A percentile compares a stretch with the other conserved stretches of the same genome.
phyloP scores from a whole-genome alignment of 306 rosid species.

The Luffa aegyptiaca region DNA sequence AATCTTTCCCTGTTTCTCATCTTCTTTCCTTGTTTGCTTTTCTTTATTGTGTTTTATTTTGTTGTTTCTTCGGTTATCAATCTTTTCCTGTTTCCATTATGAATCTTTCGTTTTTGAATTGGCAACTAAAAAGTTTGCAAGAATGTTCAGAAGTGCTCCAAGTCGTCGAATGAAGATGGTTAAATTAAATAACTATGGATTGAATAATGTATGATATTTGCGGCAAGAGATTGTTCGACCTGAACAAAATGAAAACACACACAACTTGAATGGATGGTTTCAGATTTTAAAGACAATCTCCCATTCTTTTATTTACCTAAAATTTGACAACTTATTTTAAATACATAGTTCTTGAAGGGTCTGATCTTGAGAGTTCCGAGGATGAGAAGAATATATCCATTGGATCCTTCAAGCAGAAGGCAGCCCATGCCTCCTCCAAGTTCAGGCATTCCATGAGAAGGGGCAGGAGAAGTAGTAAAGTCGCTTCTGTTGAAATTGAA shows the following conservation, averaged over 20 bases:
- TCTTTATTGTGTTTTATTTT: too few relatives aligned
- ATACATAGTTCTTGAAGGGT: slow-evolving; percentile 11
- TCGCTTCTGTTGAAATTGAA: slow-evolving; percentile 65
- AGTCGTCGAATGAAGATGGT: background rate
- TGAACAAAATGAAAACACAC: background rate
- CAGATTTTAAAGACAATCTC: background rate
- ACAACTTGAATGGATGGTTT: background rate
- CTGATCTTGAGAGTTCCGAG: slow-evolving; percentile 22
- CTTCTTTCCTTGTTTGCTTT: background rate
- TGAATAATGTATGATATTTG: background rate
- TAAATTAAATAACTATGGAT: background rate
- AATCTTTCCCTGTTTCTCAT: background rate
- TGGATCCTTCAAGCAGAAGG: slow-evolving; percentile 53
- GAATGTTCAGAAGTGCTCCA: background rate
- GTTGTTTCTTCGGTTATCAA: background rate
- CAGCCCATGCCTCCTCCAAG: slow-evolving; percentile 52
- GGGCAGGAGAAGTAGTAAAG: slow-evolving; percentile 73
- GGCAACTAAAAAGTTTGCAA: background rate
- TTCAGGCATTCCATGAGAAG: slow-evolving; percentile 51
- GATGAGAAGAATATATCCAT: slow-evolving; percentile 33
- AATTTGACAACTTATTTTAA: background rate
- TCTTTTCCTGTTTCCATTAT: background rate
- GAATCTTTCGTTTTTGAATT: background rate
- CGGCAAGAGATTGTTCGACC: background rate
- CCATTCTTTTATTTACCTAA: background rate